Conservation (phyloP, 2,329 filamentous ascomycete species). For the Hypoxylon sp. region DNA sequence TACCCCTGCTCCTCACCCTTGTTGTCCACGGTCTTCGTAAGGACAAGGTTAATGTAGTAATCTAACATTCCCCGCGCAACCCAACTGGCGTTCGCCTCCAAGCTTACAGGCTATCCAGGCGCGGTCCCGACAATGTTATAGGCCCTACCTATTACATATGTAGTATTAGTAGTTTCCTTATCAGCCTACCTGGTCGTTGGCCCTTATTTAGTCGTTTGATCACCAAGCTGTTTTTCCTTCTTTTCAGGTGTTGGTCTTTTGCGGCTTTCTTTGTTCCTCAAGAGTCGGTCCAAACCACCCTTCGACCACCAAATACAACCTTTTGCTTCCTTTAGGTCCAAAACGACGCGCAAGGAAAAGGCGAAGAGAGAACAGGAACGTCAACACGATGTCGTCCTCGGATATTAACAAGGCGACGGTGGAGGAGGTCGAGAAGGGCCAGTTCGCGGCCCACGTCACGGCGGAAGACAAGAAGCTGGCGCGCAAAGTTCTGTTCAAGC, state of each 20-base stretch:
- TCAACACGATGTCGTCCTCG: conserved; percentile 25
- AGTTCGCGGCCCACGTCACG: conserved; percentile 10
- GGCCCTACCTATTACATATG: no score
- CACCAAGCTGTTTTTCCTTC: no score
- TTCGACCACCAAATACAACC: no score
- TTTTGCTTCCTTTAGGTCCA: neutral
- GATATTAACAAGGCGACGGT: conserved; percentile 32
- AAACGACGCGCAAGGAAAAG: conserved; percentile 8
- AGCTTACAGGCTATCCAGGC: neutral
- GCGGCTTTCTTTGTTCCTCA: conserved; percentile 4
- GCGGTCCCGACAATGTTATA: neutral
- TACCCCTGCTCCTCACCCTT: conserved; percentile 6
- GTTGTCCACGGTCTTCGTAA: neutral
- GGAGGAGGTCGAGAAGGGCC: conserved; percentile 42
- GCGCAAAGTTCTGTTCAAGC: conserved; percentile 58
- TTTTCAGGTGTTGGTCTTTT: conserved; percentile 16
- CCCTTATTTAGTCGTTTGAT: conserved; percentile 21
- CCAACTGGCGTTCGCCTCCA: conserved; percentile 10
- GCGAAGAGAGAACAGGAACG: no score
- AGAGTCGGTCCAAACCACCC: conserved; percentile 2
- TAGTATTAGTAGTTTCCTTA: no score
- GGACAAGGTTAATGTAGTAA: conserved; percentile 31
- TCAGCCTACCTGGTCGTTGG: no score
- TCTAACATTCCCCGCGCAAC: conserved; percentile 27
- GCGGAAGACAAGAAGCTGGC: conserved; percentile 46